Evolutionary conservation across 257 asterid genomes (phyloP).

Genomic region (Linaria vulgaris): DNA sequence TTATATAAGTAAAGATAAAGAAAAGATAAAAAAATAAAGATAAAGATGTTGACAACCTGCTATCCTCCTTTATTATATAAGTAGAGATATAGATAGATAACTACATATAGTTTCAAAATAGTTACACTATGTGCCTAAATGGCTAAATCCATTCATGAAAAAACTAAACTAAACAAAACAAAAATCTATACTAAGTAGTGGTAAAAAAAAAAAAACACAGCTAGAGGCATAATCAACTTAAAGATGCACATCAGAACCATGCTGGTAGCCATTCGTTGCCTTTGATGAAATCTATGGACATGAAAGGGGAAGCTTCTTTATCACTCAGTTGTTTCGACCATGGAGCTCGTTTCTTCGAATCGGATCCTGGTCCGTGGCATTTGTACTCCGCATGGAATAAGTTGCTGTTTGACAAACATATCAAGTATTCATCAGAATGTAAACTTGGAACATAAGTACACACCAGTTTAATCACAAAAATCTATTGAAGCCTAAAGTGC

Average conservation of each 20-base stretch:
- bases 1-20: too few relatives aligned
- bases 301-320: conserved; percentile 50
- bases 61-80: too few relatives aligned
- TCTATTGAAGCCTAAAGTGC: not conserved
- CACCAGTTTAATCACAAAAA: too few relatives aligned
- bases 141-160: too few relatives aligned
- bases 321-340: conserved; percentile 72
- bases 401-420: conserved; percentile 37
- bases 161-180: too few relatives aligned
- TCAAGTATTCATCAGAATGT: not conserved
- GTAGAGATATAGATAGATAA: too few relatives aligned
- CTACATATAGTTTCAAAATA: too few relatives aligned
- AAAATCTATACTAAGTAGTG: too few relatives aligned
- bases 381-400: conserved; percentile 65
- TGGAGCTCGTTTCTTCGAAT: conserved; percentile 41
- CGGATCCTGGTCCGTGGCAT: conserved; percentile 75
- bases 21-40: too few relatives aligned
- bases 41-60: too few relatives aligned
- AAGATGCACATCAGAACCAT: conserved; percentile 39
- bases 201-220: conserved; percentile 28
- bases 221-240: conserved; percentile 1
- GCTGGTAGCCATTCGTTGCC: conserved; percentile 81
- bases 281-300: conserved; percentile 54
- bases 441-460: too few relatives aligned
- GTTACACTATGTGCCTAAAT: too few relatives aligned